Conservation (phyloP, 1,284 basidiomycete species). For the Vanrija sp. region DNA sequence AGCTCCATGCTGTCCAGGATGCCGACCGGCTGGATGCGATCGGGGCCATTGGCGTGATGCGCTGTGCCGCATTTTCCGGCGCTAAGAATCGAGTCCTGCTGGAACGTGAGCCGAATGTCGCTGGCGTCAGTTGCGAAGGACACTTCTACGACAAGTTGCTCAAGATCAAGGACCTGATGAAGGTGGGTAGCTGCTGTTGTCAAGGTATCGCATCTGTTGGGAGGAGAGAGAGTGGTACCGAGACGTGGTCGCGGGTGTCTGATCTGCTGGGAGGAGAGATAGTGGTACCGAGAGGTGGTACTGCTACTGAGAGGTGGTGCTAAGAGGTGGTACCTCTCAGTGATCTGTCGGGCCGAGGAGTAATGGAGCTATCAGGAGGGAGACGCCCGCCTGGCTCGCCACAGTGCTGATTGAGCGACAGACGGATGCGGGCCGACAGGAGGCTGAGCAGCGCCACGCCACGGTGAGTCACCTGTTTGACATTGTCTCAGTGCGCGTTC, state of each 20-base stretch:
- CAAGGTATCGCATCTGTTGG: no score
- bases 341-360: no score
- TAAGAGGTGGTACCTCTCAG: no score
- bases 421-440: conserved; percentile 62
- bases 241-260: no score
- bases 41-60: conserved; percentile 80
- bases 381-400: no score
- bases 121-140: conserved; percentile 51
- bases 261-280: no score
- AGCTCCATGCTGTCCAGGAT: conserved; percentile 88
- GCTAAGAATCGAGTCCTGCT: conserved; percentile 33
- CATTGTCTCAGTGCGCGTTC: no score
- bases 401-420: conserved; percentile 9
- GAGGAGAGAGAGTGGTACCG: no score
- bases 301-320: no score
- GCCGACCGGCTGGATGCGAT: conserved; percentile 89
- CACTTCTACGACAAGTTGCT: conserved; percentile 88
- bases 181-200: conserved; percentile 42
- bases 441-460: conserved; percentile 70
- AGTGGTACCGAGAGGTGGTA: no score
- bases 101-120: not conserved
- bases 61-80: conserved; percentile 77
- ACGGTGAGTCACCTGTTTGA: conserved; percentile 54
- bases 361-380: no score
- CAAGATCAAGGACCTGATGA: conserved; percentile 67